phyloP scores from a whole-genome alignment of 2,329 filamentous ascomycete genomes.

The Lasiodiplodia sp. region DNA sequence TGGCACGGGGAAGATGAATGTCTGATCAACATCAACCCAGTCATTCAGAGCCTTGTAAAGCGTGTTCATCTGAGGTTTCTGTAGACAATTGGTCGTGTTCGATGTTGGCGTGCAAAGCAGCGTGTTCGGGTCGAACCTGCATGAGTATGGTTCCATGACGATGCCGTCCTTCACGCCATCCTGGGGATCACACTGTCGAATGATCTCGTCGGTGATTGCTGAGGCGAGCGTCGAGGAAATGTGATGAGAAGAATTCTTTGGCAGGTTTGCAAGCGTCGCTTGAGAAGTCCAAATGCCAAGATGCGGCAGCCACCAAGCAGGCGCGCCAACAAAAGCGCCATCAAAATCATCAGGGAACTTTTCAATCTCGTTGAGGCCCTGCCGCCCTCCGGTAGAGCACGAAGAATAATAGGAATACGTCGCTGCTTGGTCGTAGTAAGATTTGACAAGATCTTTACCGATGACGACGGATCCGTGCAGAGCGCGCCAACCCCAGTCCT shows the following conservation, averaged over 20 bases:
- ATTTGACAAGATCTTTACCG: constrained; percentile 56
- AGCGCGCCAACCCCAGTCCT: constrained; percentile 44
- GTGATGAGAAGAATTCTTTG: background rate
- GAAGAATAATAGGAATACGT: constrained; percentile 59
- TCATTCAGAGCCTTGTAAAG: background rate
- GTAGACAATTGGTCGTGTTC: background rate
- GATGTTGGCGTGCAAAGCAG: background rate
- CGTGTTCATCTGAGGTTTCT: background rate
- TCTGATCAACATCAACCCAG: background rate
- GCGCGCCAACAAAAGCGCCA: constrained; percentile 61
- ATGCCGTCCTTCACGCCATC: constrained; percentile 2
- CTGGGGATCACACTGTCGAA: background rate
- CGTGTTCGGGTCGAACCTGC: background rate
- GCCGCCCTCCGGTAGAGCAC: constrained; percentile 66
- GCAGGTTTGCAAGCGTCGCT: background rate
- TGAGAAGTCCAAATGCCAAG: background rate
- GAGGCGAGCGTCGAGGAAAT: background rate
- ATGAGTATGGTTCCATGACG: background rate
- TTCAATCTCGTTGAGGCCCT: constrained; percentile 65
- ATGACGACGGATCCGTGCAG: constrained; percentile 57
- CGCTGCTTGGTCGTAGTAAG: constrained; percentile 55
- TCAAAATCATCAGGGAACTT: constrained; percentile 64
- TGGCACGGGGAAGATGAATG: background rate
- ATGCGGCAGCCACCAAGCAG: constrained; percentile 50
- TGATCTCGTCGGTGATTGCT: background rate